Base-by-base conservation (phyloP, 192 early-diverging fungal species). In the Pilobolus umbonatus region DNA sequence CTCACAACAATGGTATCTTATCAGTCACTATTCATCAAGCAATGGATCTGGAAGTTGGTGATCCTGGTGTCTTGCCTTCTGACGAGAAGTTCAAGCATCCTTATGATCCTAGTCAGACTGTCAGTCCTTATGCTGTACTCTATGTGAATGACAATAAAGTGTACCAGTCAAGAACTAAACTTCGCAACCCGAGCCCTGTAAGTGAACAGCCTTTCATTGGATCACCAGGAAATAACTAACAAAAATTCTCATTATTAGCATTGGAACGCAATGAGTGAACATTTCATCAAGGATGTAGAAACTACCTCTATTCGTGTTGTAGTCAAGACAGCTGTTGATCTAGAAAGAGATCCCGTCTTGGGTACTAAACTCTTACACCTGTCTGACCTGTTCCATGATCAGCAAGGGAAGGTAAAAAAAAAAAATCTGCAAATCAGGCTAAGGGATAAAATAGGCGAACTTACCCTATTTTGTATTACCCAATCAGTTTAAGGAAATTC, bases 131-230 rank as follows among this genome's bases (percentile, higher is more conserved):
- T 34, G 65, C 65, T 21, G 26, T 56, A 10, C 3, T 68, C 4
- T 68, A 68, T 17, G 57, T 68, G n/a, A 61, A 61, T 36, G 59
- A 68, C 30, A 42, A 43, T 8, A 68, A 68, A 14, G 59, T 61
- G 1, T 68, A 40, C 31, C 45, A 58, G 38, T 57, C 65, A 12
- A 43, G 54, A n/a, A 22, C 32, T 5, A 68, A 68, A 43, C 19
- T 61, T 15, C 40, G 55, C 7, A 67, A 60, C 8, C 65, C 65
- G 1, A 61, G 46, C 26, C 65, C 65, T 21, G 64, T 66, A 60
- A 66, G 56, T 43, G 11, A 15, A 15, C 15, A 15, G 5, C 5
- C 17, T 12, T 21, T 21, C 17, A 5, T 4, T 19, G 5, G 15
- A 12, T 15, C 5, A 30, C 9, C 15, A 22, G 6, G 10, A 31